Conservation (phyloP, 2,329 filamentous ascomycete species). For the Scorias spongiosa region DNA sequence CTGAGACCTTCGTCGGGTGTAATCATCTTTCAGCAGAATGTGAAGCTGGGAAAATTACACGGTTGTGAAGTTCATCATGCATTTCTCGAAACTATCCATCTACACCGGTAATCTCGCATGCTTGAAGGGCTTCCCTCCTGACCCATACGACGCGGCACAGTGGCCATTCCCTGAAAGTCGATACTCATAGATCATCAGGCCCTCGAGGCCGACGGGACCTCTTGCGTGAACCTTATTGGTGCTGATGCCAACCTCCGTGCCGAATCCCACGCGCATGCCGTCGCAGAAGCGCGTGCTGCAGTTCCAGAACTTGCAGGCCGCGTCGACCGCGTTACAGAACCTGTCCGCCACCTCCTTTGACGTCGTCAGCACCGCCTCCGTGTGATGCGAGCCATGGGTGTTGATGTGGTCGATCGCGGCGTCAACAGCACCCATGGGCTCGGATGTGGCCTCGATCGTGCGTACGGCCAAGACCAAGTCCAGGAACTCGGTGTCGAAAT, state of each 20-base stretch:
- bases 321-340: slow-evolving; percentile 78
- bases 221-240: slow-evolving; percentile 97
- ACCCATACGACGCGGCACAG: slow-evolving; percentile 57
- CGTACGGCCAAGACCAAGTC: slow-evolving; percentile 73
- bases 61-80: no score
- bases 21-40: no score
- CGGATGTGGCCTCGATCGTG: slow-evolving; percentile 39
- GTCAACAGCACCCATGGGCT: slow-evolving; percentile 31
- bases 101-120: slow-evolving; percentile 34
- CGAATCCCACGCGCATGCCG: slow-evolving; percentile 93
- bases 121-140: slow-evolving; percentile 39
- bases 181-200: slow-evolving; percentile 96
- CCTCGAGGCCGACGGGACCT: slow-evolving; percentile 85
- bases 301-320: slow-evolving; percentile 93
- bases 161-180: slow-evolving; percentile 74
- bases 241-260: slow-evolving; percentile 94
- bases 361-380: slow-evolving; percentile 73
- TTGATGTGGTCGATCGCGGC: slow-evolving; percentile 83
- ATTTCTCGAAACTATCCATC: not conserved
- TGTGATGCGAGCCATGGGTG: slow-evolving; percentile 80
- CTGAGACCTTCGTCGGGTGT: no score
- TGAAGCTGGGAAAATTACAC: no score
- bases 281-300: slow-evolving; percentile 88
- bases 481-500: slow-evolving; percentile 83
- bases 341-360: slow-evolving; percentile 52